These are phyloP conservation scores for Tetrahymena borealis DNA, from an alignment of 73 alveolate species.

Conservation along the genomic window DNA sequence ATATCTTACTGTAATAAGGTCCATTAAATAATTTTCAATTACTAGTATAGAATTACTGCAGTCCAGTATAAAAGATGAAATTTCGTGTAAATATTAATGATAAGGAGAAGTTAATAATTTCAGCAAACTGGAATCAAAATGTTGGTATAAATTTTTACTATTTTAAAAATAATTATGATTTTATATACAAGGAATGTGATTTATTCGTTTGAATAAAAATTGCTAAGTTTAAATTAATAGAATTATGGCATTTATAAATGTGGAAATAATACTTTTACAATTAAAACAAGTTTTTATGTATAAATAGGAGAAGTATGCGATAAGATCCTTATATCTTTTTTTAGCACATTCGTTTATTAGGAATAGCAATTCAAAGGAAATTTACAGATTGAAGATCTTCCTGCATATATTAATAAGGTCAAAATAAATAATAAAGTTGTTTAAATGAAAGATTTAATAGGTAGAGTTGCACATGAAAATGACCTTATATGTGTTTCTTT, in stretches of 20 bases:
- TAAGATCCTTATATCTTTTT: background rate
- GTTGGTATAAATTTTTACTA: background rate
- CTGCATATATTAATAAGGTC: background rate
- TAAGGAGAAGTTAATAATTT: background rate
- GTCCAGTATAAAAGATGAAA: background rate
- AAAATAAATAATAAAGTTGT: background rate
- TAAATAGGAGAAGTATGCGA: background rate
- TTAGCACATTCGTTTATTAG: background rate
- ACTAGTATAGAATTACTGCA: background rate
- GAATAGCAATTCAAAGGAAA: background rate
- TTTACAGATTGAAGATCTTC: background rate
- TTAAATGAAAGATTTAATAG: background rate
- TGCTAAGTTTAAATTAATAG: too few species aligned
- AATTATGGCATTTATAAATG: too few species aligned
- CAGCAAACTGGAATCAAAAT: background rate
- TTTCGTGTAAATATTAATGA: background rate
- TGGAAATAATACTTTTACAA: too few species aligned
- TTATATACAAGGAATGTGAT: too few species aligned
- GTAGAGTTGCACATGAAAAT: background rate
- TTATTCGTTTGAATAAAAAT: too few species aligned
- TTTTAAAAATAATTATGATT: too few species aligned
- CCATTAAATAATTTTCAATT: background rate
- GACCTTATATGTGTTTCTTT: background rate
- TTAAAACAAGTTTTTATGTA: too few species aligned
- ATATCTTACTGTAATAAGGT: background rate